phyloP scores from a whole-genome alignment of 2,329 filamentous ascomycete species.

The Tolypocladium capitatum region DNA sequence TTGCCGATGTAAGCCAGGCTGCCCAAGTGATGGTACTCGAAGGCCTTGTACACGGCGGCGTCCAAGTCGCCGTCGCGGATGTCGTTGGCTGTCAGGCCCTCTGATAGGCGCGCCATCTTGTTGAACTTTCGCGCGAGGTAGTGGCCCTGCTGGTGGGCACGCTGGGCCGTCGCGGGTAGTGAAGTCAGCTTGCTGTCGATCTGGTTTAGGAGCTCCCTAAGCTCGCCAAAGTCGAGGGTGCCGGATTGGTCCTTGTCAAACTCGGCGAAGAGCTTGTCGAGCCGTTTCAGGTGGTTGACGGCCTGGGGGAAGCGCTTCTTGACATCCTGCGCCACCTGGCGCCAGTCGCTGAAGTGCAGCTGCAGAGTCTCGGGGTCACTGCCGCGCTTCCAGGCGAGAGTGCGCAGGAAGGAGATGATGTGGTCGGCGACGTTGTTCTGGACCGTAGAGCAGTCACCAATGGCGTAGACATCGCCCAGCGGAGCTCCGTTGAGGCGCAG shows the following conservation, averaged over 20 bases:
- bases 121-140: slow-evolving; percentile 93
- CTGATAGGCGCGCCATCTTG: slow-evolving; percentile 66
- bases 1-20: slow-evolving; percentile 93
- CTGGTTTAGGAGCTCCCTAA: slow-evolving; percentile 74
- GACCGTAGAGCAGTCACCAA: slow-evolving; percentile 91
- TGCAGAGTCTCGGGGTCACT: slow-evolving; percentile 81
- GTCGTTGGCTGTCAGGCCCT: slow-evolving; percentile 66
- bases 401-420: slow-evolving; percentile 79
- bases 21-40: slow-evolving; percentile 86
- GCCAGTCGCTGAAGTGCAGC: slow-evolving; percentile 81
- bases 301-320: slow-evolving; percentile 87
- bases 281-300: slow-evolving; percentile 67
- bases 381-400: slow-evolving; percentile 81
- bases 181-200: slow-evolving; percentile 94
- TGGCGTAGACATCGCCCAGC: slow-evolving; percentile 87
- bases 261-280: slow-evolving; percentile 81
- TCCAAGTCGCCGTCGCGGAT: slow-evolving; percentile 83
- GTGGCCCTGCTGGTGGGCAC: slow-evolving; percentile 87
- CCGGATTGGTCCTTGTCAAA: slow-evolving; percentile 92
- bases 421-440: slow-evolving; percentile 95
- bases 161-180: slow-evolving; percentile 86
- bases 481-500: slow-evolving; percentile 80
- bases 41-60: slow-evolving; percentile 83
- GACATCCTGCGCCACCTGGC: slow-evolving; percentile 67
- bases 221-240: slow-evolving; percentile 86